Evolutionary conservation across 352 stramenopile genomes (phyloP), one percentile per base, ranked within the genome.

Genomic region (Phytophthora idaei): DNA sequence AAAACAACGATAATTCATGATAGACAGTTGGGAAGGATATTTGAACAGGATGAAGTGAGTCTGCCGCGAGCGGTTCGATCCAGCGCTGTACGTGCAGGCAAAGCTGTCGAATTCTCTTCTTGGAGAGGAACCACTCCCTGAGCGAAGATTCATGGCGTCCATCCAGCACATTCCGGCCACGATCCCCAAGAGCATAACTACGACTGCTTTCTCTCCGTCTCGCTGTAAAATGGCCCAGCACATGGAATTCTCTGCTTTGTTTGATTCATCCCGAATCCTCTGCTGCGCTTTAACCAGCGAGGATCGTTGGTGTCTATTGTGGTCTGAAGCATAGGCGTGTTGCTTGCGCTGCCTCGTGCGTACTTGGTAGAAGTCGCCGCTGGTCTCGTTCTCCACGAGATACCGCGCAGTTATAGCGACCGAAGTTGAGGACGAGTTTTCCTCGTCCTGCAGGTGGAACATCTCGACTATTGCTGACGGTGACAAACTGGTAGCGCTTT

Each of bases 21-120:
- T 17, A 47, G 11, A 17, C 27, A n/a, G 28, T 48, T 21, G 25
- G 34, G 56, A 71, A 88, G 81, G 84, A 92, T 92, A 92, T 92
- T 90, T 90, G 71, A 89, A 76, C 8, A 89, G 61, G 53, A 90
- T 41, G 73, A 90, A 92, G 63, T 89, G 76, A 25, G 81, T 73
- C 52, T 89, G 71, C 9, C 81, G 70, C 32, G 77, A 84, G 21
- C 81, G 81, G 48, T 90, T 75, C 0, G 74, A 76, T 17, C 77
- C 69, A 8, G 78, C 74, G 39, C 74, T 88, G 66, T 90, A 90
- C 15, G 70, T 71, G 53, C 84, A 92, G 8, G 78, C 34, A 9
- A 89, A 80, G 34, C 42, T 58, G 36, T 69, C 60, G 2, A 51
- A 61, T 6, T 46, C 42, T 27, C 51, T 65, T 15, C 12, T 56